These are phyloP conservation scores for Monocercomonoides exilis DNA, from an alignment of 78 protist genomes.

Conservation along the genomic window DNA sequence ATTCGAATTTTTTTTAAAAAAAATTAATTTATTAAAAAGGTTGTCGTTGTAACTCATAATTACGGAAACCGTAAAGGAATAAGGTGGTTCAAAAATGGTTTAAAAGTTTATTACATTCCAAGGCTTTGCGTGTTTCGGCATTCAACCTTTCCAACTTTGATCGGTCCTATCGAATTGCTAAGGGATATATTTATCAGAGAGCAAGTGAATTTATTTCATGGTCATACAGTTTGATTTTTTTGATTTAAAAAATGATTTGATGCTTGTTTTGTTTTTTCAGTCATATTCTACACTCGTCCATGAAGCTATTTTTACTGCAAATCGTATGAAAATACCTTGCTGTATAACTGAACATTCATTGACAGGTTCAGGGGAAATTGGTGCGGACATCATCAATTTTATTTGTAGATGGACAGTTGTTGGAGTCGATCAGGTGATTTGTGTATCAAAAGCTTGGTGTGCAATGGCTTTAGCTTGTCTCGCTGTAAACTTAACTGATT, in stretches of 20 bases:
- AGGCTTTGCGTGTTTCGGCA: conserved; percentile 24
- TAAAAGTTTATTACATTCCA: conserved; percentile 85
- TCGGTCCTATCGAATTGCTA: conserved; percentile 51
- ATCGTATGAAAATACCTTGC: neutral
- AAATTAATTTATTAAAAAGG: conserved; percentile 8
- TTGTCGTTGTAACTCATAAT: conserved; percentile 73
- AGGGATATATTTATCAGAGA: conserved; percentile 78
- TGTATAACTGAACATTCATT: conserved; percentile 33
- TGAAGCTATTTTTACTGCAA: neutral
- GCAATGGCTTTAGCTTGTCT: no score
- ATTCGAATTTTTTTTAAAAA: neutral
- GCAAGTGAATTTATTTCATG: conserved; percentile 76
- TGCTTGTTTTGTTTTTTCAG: no score
- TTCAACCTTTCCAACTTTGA: conserved; percentile 64
- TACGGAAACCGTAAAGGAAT: conserved; percentile 75
- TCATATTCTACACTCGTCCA: no score
- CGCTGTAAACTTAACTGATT: no score
- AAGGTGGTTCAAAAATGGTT: conserved; percentile 67
- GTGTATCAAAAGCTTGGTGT: neutral
- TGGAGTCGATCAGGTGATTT: neutral
- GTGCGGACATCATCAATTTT: neutral
- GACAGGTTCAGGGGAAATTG: neutral
- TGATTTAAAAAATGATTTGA: no score
- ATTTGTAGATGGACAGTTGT: neutral
- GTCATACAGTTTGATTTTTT: conserved; percentile 53